Conservation (phyloP, 148 eudicot genomes). For the Cornus suecica region DNA sequence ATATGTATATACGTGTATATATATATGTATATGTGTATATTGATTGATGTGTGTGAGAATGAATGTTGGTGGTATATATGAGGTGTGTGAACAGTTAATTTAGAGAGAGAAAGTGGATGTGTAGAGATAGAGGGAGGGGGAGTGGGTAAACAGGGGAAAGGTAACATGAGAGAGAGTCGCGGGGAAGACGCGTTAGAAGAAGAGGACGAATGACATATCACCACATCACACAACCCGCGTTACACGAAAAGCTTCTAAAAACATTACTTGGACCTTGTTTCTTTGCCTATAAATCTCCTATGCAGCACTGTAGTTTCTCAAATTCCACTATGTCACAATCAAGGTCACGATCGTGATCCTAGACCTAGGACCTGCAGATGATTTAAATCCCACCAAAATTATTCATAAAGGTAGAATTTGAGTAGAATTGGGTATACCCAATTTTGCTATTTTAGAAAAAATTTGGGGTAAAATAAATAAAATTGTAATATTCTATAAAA, state of each 20-base stretch:
- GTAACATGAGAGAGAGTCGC: background rate
- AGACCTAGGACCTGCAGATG: too few species aligned
- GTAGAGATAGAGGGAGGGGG: background rate
- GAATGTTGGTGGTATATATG: background rate
- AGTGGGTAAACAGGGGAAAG: background rate
- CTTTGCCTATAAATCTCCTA: background rate
- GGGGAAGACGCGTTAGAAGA: background rate
- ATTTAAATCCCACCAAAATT: too few species aligned
- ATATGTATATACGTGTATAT: background rate
- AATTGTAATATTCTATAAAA: too few species aligned
- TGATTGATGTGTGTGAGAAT: background rate
- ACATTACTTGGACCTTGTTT: background rate
- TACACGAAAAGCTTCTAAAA: background rate
- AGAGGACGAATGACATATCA: background rate
- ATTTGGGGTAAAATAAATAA: too few species aligned
- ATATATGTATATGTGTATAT: background rate
- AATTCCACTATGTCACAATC: background rate
- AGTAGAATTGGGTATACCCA: too few species aligned
- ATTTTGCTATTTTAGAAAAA: too few species aligned
- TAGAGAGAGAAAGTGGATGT: background rate
- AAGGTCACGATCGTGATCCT: too few species aligned
- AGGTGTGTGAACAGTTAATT: background rate
- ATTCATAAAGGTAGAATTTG: too few species aligned
- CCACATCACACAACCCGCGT: background rate
- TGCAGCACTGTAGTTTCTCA: background rate